Percentiles rank a stretch among this genome's conserved stretches.
Conservation (phyloP, 2,329 filamentous ascomycete species). For the Talaromyces sp. region DNA sequence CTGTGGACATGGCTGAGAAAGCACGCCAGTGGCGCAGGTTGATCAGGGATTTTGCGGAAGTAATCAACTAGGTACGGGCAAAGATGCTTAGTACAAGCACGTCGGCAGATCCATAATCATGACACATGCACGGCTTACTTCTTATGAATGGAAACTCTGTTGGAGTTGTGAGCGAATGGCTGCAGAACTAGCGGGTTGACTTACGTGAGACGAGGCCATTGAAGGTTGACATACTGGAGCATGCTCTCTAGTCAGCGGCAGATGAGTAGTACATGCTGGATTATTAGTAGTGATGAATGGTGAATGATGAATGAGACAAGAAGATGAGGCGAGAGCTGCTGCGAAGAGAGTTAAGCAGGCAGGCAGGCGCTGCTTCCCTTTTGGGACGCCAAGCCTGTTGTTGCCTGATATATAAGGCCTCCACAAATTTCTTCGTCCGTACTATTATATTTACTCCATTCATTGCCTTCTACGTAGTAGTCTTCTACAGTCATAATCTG, state of each 20-base stretch:
- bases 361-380: neutral
- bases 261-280: neutral
- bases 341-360: neutral
- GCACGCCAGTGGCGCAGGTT: constrained; percentile 65
- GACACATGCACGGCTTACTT: constrained; percentile 40
- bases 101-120: neutral
- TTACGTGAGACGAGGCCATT: constrained; percentile 56
- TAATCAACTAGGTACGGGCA: constrained; percentile 62
- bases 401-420: neutral
- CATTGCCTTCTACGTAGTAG: too few species aligned
- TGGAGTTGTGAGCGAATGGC: constrained; percentile 11
- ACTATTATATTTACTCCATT: too few species aligned
- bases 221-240: constrained; percentile 65
- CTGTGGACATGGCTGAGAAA: constrained; percentile 92
- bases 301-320: neutral
- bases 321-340: neutral
- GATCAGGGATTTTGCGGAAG: constrained; percentile 58
- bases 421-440: neutral
- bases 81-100: neutral
- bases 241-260: neutral
- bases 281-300: neutral
- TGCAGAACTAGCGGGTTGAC: neutral
- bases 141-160: constrained; percentile 73
- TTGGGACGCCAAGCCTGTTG: neutral
- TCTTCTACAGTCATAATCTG: neutral